Conservation (phyloP, 805 yeast genomes). For the Saccharomycopsis amapae region DNA sequence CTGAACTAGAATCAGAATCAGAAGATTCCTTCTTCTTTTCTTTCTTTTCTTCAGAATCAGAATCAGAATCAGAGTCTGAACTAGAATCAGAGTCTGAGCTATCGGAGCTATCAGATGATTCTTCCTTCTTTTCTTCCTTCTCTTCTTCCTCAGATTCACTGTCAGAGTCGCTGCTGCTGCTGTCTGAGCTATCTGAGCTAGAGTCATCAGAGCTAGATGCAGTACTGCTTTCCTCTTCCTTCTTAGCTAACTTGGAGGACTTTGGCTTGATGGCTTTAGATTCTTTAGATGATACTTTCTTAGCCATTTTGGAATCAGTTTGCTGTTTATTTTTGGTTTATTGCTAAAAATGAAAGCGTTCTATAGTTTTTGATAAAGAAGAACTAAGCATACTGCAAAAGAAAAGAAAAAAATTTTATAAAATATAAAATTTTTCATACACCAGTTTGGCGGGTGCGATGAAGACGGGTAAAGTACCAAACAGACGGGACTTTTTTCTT, state of each 20-base stretch:
- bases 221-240: background rate
- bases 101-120: slow-evolving; percentile 30
- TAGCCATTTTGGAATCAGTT: slow-evolving; percentile 12
- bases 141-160: slow-evolving; percentile 1
- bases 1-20: slow-evolving; percentile 17
- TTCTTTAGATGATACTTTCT: slow-evolving; percentile 11
- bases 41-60: slow-evolving; percentile 22
- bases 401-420: background rate
- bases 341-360: too few relatives aligned
- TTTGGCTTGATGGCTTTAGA: slow-evolving; percentile 6
- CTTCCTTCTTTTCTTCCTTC: slow-evolving; percentile 24
- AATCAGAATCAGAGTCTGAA: slow-evolving; percentile 27
- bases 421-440: slow-evolving; percentile 4
- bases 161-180: background rate
- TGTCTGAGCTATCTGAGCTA: slow-evolving; percentile 3
- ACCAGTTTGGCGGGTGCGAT: slow-evolving; percentile 2
- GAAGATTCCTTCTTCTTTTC: slow-evolving; percentile 21
- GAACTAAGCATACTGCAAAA: too few relatives aligned
- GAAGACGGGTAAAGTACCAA: background rate
- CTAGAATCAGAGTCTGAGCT: slow-evolving; percentile 28
- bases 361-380: background rate
- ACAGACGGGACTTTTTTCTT: too few relatives aligned
- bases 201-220: slow-evolving; percentile 19
- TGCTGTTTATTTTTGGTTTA: background rate
- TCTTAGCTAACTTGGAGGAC: background rate